Base-by-base conservation (phyloP, 2,329 filamentous ascomycete species). In the Amauroascus niger region DNA sequence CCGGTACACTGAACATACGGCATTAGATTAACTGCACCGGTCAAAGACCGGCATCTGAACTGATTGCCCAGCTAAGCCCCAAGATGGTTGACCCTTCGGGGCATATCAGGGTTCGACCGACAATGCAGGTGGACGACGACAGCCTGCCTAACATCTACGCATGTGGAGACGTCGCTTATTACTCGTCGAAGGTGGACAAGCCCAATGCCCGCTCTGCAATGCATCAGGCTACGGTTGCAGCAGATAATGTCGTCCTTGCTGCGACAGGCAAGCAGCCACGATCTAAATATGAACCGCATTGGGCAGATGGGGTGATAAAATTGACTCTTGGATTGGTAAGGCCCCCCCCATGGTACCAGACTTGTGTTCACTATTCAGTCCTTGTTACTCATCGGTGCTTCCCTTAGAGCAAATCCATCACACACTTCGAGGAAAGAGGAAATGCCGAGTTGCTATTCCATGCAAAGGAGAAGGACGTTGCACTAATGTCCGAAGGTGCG, bases 91-190 rank as follows among this genome's bases (percentile, higher is more conserved):
- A 40, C 26, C 58, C 65, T 2, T 73, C 72, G 0, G 76, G 76
- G 1, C 73, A 76, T 54, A 75, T 83, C 59, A 69, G 69, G 0
- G 77, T 84, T 22, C 74, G 75, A 47, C 70, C 75, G 0, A 81
- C 77, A 0, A 69, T 86, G 30, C 81, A 84, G 57, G 69, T 86
- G 13, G 61, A 66, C 6, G 76, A 79, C 58, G 66, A 71, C 1
- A 54, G 57, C 0, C 69, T 76, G 7, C 70, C 74, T 1, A 75
- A 80, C 56, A 71, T 85, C 1, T 86, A 81, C 59, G 78, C 77
- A 1, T 76, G 80, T n/a, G 83, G 83, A 16, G 82, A 86, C 57
- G 79, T 86, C 3, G 76, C 80, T 3, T 77, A 79, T 30, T 30
- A 30, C 26, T 30, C 26, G 24, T 75, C 74, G 1, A 71, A 73